phyloP scores from a whole-genome alignment of 2,329 filamentous ascomycete species.

The Exophiala viscosa region DNA sequence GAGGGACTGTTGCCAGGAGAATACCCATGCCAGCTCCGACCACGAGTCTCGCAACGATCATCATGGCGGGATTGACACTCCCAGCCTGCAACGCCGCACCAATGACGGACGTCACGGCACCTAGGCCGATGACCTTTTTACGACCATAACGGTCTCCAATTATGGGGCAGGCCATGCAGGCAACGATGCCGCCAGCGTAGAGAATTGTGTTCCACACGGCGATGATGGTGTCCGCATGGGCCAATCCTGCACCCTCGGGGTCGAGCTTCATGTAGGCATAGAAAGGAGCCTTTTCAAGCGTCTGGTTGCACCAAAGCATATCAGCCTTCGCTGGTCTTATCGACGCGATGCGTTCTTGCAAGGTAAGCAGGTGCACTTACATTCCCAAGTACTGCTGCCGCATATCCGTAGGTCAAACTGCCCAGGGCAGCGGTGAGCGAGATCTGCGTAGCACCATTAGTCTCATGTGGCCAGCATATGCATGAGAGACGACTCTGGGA shows the following conservation, averaged over 20 bases:
- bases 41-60: slow-evolving; percentile 19
- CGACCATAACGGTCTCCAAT: neutral
- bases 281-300: neutral
- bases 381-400: no score
- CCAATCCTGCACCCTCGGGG: neutral
- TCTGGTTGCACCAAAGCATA: no score
- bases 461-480: no score
- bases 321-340: no score
- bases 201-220: slow-evolving; percentile 3
- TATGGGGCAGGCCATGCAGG: neutral
- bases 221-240: slow-evolving; percentile 1
- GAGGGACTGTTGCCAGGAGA: slow-evolving; percentile 41
- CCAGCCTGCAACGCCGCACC: slow-evolving; percentile 36
- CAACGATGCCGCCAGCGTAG: slow-evolving; percentile 4
- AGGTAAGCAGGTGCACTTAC: no score
- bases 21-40: slow-evolving; percentile 43
- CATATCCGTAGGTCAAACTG: no score
- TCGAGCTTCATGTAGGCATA: neutral
- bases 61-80: slow-evolving; percentile 9
- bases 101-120: slow-evolving; percentile 36
- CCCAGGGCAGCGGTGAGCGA: no score
- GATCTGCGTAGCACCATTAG: no score
- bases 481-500: no score
- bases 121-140: slow-evolving; percentile 30
- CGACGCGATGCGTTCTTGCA: no score